These are phyloP conservation scores for Scheffersomyces insectosa DNA, from an alignment of 1,139 yeast species.

Conservation along the genomic window DNA sequence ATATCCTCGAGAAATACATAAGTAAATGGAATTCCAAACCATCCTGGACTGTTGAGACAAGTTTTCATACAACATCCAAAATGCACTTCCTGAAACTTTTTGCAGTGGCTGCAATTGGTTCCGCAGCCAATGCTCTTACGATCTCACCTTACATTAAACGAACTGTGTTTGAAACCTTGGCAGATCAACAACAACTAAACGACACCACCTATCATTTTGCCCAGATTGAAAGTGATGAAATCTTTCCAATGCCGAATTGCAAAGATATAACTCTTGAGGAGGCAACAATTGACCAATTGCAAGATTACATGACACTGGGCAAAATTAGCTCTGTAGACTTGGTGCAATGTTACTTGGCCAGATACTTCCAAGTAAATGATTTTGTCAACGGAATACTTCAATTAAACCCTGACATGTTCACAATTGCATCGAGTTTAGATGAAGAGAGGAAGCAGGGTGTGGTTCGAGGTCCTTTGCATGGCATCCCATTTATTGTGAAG, in stretches of 20 bases:
- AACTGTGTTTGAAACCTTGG: background rate
- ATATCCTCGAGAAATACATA: too few species aligned
- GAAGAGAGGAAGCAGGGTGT: slow-evolving; percentile 18
- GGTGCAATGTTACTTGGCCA: slow-evolving; percentile 16
- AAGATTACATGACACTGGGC: slow-evolving; percentile 17
- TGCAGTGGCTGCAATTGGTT: too few species aligned
- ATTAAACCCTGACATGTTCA: slow-evolving; percentile 19
- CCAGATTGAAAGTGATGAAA: slow-evolving; percentile 6
- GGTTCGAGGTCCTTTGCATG: slow-evolving; percentile 21
- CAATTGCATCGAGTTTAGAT: slow-evolving; percentile 9
- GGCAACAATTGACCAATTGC: slow-evolving; percentile 24
- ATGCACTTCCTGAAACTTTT: too few species aligned
- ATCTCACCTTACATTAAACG: background rate
- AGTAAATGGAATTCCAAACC: too few species aligned
- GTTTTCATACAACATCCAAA: too few species aligned
- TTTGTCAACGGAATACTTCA: slow-evolving; percentile 18
- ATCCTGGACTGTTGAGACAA: too few species aligned
- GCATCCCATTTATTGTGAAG: slow-evolving; percentile 23
- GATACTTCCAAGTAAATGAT: slow-evolving; percentile 18
- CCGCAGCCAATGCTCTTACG: background rate
- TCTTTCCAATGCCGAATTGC: slow-evolving; percentile 20
- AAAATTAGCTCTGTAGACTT: slow-evolving; percentile 14
- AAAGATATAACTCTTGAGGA: slow-evolving; percentile 21
- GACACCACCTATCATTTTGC: slow-evolving; percentile 9
- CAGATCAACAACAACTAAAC: slow-evolving; percentile 5